Evolutionary conservation across 1,284 basidiomycete species (phyloP).

Genomic region (Sanguinoderma infundibulare): DNA sequence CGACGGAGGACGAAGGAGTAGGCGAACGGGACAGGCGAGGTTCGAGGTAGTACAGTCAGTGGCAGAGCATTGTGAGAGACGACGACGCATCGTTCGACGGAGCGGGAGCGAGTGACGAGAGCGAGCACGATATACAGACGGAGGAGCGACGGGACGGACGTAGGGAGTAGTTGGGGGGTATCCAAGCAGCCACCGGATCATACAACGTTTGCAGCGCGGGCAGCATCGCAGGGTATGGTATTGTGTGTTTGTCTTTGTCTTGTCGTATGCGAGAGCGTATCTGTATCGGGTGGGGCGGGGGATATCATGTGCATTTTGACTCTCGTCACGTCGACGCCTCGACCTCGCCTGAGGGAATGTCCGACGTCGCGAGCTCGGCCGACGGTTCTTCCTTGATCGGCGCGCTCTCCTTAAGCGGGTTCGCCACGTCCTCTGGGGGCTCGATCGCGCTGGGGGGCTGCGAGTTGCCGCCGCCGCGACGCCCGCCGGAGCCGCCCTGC

Average conservation of each 20-base stretch:
- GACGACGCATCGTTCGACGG: too few species aligned
- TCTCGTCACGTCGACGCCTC: slow-evolving; percentile 25
- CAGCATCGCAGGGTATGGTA: slow-evolving; percentile 24
- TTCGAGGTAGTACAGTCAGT: slow-evolving; percentile 22
- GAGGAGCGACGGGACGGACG: background rate
- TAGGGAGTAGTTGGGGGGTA: slow-evolving; percentile 28
- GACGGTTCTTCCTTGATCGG: slow-evolving; percentile 31
- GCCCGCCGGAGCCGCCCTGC: slow-evolving; percentile 57
- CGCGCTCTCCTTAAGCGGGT: slow-evolving; percentile 23
- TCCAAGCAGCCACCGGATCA: slow-evolving; percentile 31
- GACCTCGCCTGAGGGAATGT: slow-evolving; percentile 32
- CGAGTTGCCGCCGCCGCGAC: slow-evolving; percentile 41
- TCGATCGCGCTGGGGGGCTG: slow-evolving; percentile 37
- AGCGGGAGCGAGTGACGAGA: slow-evolving; percentile 8
- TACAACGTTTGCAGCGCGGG: slow-evolving; percentile 22
- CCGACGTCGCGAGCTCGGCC: slow-evolving; percentile 30
- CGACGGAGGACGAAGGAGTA: background rate
- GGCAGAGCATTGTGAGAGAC: slow-evolving; percentile 20
- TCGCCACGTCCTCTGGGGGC: slow-evolving; percentile 27
- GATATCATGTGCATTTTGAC: slow-evolving; percentile 18
- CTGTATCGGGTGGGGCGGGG: background rate
- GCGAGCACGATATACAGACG: slow-evolving; percentile 30
- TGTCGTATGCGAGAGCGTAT: slow-evolving; percentile 17
- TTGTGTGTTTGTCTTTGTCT: too few species aligned
- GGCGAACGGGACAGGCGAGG: background rate